phyloP scores from a whole-genome alignment of 1,139 yeast genomes.

The Taphrina wiesneri region DNA sequence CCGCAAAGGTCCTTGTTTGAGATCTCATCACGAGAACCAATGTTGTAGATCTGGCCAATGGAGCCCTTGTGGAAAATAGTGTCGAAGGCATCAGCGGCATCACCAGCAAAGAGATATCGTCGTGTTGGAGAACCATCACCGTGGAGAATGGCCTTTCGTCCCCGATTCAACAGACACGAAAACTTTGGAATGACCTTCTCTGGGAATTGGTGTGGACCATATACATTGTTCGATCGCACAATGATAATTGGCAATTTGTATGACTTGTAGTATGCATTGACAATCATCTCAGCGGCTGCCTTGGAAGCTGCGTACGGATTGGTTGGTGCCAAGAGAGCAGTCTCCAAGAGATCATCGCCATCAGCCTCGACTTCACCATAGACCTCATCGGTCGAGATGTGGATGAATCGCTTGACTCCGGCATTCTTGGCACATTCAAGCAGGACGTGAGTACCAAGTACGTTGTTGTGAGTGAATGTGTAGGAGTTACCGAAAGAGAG shows the following conservation, averaged over 20 bases:
- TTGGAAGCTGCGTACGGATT: slow-evolving; percentile 65
- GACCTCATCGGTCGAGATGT: slow-evolving; percentile 64
- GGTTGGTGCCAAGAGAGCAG: slow-evolving; percentile 53
- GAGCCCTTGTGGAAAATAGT: slow-evolving; percentile 46
- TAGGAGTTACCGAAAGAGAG: slow-evolving; percentile 49
- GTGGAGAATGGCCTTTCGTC: slow-evolving; percentile 48
- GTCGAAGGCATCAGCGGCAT: slow-evolving; percentile 53
- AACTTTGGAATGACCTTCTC: slow-evolving; percentile 58
- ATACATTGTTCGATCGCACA: slow-evolving; percentile 58
- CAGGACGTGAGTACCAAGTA: slow-evolving; percentile 55
- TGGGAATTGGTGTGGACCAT: slow-evolving; percentile 60
- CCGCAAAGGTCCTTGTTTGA: slow-evolving; percentile 48
- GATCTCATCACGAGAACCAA: slow-evolving; percentile 54
- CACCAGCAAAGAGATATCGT: slow-evolving; percentile 54
- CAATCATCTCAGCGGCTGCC: slow-evolving; percentile 58
- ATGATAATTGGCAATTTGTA: slow-evolving; percentile 52
- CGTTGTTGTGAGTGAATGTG: slow-evolving; percentile 54
- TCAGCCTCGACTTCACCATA: slow-evolving; percentile 52
- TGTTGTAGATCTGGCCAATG: slow-evolving; percentile 51
- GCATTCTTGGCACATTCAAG: slow-evolving; percentile 51
- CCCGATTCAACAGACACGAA: slow-evolving; percentile 44
- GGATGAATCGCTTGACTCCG: slow-evolving; percentile 48
- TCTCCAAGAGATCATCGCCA: slow-evolving; percentile 47
- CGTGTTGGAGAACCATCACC: slow-evolving; percentile 56
- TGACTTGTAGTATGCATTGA: slow-evolving; percentile 53